Conservation (phyloP, 2,329 filamentous ascomycete species). For the Cercospora berteroae region DNA sequence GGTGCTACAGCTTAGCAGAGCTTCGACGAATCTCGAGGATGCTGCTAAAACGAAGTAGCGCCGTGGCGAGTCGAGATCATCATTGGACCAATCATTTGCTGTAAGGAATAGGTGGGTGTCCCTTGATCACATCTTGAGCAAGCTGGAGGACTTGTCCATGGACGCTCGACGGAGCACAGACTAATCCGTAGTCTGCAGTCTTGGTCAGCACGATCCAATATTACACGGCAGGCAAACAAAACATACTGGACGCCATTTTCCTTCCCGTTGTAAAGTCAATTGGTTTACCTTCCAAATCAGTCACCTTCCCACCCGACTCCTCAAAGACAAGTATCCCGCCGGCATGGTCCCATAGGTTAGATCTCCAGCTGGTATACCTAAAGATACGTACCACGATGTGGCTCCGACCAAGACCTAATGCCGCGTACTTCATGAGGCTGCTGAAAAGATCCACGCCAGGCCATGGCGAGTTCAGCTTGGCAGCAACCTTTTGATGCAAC, state of each 20-base stretch:
- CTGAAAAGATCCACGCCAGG: conserved; percentile 53
- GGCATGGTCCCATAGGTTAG: conserved; percentile 55
- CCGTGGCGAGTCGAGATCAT: background rate
- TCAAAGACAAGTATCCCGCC: conserved; percentile 40
- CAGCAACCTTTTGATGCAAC: conserved; percentile 41
- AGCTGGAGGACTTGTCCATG: conserved; percentile 24
- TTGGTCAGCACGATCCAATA: conserved; percentile 8
- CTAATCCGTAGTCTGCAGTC: conserved; percentile 24
- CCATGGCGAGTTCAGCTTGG: conserved; percentile 45
- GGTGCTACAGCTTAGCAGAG: background rate
- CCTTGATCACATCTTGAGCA: conserved; percentile 21
- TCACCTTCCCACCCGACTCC: conserved; percentile 48
- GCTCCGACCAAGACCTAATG: conserved; percentile 25
- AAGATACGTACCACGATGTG: conserved; percentile 28
- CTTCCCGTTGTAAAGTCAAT: conserved; percentile 46
- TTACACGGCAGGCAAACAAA: background rate
- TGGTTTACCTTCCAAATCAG: conserved; percentile 50
- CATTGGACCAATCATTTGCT: conserved; percentile 6
- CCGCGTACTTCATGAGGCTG: conserved; percentile 47
- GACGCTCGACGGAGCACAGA: conserved; percentile 26
- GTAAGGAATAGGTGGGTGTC: conserved; percentile 9
- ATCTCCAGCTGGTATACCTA: conserved; percentile 27
- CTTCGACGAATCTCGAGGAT: background rate
- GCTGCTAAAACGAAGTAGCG: background rate
- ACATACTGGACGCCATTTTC: conserved; percentile 28